phyloP scores from a whole-genome alignment of 345 rosid species.

The Salix suchowensis region DNA sequence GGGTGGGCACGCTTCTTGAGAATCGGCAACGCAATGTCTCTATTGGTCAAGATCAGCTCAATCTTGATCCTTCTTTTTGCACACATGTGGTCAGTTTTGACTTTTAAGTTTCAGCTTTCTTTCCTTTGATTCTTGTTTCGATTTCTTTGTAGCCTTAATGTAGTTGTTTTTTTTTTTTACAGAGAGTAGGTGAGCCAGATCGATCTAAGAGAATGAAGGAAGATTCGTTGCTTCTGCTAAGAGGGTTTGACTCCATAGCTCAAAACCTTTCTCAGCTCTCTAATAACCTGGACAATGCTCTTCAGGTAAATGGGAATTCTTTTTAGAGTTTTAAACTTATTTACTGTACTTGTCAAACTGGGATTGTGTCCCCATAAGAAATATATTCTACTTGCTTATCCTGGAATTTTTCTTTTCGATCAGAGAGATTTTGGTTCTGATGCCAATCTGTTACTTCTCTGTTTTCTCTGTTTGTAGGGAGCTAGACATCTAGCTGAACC shows the following conservation, averaged over 20 bases:
- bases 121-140: neutral
- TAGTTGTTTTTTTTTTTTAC: neutral
- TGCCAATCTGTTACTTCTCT: neutral
- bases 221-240: conserved; percentile 72
- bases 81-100: conserved; percentile 17
- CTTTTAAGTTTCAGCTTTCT: neutral
- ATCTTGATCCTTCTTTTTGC: conserved; percentile 10
- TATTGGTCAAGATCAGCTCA: conserved; percentile 8
- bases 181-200: conserved; percentile 27
- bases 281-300: conserved; percentile 70
- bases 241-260: conserved; percentile 82
- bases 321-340: neutral
- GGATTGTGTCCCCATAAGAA: neutral
- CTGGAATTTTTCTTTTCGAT: too few species aligned
- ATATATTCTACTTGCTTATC: neutral
- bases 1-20: conserved; percentile 40
- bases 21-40: conserved; percentile 11
- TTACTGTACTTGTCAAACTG: neutral
- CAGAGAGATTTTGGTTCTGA: too few species aligned
- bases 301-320: conserved; percentile 47
- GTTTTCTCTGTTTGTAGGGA: conserved; percentile 41
- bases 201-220: conserved; percentile 57
- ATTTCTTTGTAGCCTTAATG: neutral
- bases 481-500: conserved; percentile 77
- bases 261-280: conserved; percentile 76